phyloP scores from a whole-genome alignment of 208 protist species.

The Acanthamoeba divionensis region DNA sequence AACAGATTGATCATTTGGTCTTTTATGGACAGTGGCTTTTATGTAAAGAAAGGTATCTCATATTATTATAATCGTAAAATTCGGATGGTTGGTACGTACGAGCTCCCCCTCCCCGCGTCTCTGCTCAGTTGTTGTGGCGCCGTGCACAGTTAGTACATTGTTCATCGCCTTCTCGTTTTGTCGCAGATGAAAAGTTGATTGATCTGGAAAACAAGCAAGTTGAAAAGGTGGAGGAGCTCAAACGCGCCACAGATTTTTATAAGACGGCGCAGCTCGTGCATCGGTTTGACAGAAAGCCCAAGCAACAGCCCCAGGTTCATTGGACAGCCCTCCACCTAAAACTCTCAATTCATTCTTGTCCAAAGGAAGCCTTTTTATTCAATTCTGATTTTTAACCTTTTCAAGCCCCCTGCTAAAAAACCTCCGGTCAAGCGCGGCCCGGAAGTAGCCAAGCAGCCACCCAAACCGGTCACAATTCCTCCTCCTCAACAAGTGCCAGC shows the following conservation, averaged over 20 bases:
- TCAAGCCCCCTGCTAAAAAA: too few relatives aligned
- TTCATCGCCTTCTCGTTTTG: not conserved
- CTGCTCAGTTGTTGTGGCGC: not conserved
- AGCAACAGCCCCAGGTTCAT: too few relatives aligned
- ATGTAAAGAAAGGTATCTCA: not conserved
- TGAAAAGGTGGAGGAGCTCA: slow-evolving; percentile 40
- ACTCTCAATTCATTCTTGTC: too few relatives aligned
- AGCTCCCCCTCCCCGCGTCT: not conserved
- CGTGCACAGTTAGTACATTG: not conserved
- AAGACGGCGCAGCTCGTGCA: slow-evolving; percentile 39
- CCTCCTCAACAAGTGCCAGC: too few relatives aligned
- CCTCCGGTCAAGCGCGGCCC: too few relatives aligned
- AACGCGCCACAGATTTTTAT: slow-evolving; percentile 27
- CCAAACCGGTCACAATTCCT: too few relatives aligned
- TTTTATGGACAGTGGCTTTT: not conserved
- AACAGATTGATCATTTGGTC: not conserved
- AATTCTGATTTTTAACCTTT: too few relatives aligned
- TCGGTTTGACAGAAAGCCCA: not conserved
- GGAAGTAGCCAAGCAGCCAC: too few relatives aligned
- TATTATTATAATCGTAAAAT: not conserved
- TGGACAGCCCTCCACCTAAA: too few relatives aligned
- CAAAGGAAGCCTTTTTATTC: too few relatives aligned
- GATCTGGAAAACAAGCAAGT: slow-evolving; percentile 14
- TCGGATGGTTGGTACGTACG: not conserved
- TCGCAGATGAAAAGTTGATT: not conserved